Evolutionary conservation across 2,329 filamentous ascomycete species (phyloP).

Genomic region (Erysiphe neolycopersici): DNA sequence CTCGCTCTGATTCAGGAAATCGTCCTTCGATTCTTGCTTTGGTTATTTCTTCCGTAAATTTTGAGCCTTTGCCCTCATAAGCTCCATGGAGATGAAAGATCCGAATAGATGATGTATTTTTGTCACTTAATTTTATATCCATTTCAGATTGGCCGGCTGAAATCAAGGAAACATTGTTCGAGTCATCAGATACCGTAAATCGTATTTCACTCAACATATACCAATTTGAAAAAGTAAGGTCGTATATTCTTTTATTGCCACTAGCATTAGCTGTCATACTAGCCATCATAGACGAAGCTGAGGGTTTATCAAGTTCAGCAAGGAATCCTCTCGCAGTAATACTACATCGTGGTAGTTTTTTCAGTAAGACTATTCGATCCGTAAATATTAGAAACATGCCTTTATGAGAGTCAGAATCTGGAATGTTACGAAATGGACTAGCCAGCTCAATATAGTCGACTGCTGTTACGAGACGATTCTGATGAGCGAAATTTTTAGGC

Average conservation of each 20-base stretch:
- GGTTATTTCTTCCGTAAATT: slow-evolving; percentile 59
- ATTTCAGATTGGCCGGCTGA: slow-evolving; percentile 34
- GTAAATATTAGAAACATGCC: slow-evolving; percentile 67
- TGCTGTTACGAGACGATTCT: slow-evolving; percentile 55
- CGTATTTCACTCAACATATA: slow-evolving; percentile 41
- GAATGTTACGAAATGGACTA: slow-evolving; percentile 32
- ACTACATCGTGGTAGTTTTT: slow-evolving; percentile 35
- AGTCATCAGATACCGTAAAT: slow-evolving; percentile 43
- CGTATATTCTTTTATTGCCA: slow-evolving; percentile 30
- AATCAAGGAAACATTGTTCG: slow-evolving; percentile 39
- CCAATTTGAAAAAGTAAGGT: slow-evolving; percentile 52
- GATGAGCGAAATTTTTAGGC: slow-evolving; percentile 43
- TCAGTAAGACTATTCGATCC: slow-evolving; percentile 52
- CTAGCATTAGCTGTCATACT: slow-evolving; percentile 36
- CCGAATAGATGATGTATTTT: slow-evolving; percentile 28
- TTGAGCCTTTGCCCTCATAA: slow-evolving; percentile 52
- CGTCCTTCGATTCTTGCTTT: slow-evolving; percentile 69
- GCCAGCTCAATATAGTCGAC: slow-evolving; percentile 54
- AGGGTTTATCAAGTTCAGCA: slow-evolving; percentile 64
- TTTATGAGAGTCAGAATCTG: slow-evolving; percentile 16
- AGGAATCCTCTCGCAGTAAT: slow-evolving; percentile 51
- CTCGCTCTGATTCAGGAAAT: slow-evolving; percentile 60
- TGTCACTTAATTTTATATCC: slow-evolving; percentile 21
- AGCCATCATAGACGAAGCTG: slow-evolving; percentile 31
- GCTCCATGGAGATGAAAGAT: slow-evolving; percentile 47